These are phyloP conservation scores for Pseudomonodictys pantanalensis DNA, from an alignment of 495 filamentous ascomycete genomes.

Conservation along the genomic window DNA sequence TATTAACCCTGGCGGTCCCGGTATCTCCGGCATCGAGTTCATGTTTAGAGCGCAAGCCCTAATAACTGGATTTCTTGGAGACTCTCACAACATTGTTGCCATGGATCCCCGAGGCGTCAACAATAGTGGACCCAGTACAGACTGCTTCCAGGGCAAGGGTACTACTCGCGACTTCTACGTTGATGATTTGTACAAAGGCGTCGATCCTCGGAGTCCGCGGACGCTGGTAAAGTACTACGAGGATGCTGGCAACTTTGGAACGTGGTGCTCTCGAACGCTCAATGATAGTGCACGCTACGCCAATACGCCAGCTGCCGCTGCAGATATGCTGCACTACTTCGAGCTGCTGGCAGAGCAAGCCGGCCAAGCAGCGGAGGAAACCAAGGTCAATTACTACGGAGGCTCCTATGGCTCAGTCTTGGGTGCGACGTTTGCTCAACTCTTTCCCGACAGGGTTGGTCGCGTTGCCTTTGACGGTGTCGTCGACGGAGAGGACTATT, in stretches of 20 bases:
- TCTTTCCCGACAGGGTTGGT: slow-evolving; percentile 51
- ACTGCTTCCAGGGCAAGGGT: slow-evolving; percentile 46
- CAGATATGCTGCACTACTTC: slow-evolving; percentile 45
- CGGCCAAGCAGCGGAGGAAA: slow-evolving; percentile 5
- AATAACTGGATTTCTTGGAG: slow-evolving; percentile 19
- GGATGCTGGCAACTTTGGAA: slow-evolving; percentile 31
- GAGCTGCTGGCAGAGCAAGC: slow-evolving; percentile 47
- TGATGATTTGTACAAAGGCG: slow-evolving; percentile 24
- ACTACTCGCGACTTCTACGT: slow-evolving; percentile 32
- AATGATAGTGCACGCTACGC: slow-evolving; percentile 42
- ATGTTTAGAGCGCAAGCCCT: slow-evolving; percentile 7
- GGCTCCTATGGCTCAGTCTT: slow-evolving; percentile 34
- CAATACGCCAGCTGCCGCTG: background rate
- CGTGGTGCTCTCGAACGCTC: slow-evolving; percentile 27
- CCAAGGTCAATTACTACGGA: slow-evolving; percentile 36
- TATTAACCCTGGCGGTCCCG: slow-evolving; percentile 48
- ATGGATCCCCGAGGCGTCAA: slow-evolving; percentile 49
- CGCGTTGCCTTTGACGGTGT: slow-evolving; percentile 54
- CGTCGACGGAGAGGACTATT: slow-evolving; percentile 44
- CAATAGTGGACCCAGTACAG: slow-evolving; percentile 37
- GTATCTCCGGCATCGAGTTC: slow-evolving; percentile 39
- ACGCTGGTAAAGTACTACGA: slow-evolving; percentile 30
- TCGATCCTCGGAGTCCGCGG: slow-evolving; percentile 33
- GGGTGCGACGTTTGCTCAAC: slow-evolving; percentile 47
- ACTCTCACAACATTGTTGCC: slow-evolving; percentile 52